Conservation (phyloP, 352 stramenopile species). For the Lagenidium sp. region DNA sequence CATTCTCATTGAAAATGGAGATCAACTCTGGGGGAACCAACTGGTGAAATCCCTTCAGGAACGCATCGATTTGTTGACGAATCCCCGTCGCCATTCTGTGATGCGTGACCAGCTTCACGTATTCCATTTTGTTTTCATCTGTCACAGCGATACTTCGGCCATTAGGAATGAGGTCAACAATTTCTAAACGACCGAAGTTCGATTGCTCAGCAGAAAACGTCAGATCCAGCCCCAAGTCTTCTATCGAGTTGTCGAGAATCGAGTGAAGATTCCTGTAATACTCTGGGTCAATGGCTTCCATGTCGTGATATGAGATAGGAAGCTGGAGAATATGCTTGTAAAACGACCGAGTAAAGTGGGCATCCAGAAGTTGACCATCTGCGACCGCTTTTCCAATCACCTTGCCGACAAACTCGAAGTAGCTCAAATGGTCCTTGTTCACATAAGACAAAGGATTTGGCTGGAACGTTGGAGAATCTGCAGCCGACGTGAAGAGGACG, state of each 20-base stretch:
- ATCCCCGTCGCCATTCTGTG: slow-evolving; percentile 99
- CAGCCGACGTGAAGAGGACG: slow-evolving; percentile 97
- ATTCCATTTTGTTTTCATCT: slow-evolving; percentile 93
- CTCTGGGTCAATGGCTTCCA: slow-evolving; percentile 98
- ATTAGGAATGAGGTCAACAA: slow-evolving; percentile 87
- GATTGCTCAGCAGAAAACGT: slow-evolving; percentile 90
- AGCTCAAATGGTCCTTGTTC: slow-evolving; percentile 98
- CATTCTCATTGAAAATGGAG: slow-evolving; percentile 92
- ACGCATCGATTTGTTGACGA: slow-evolving; percentile 88
- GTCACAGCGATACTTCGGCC: slow-evolving; percentile 83
- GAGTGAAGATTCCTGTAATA: slow-evolving; percentile 92
- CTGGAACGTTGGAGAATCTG: slow-evolving; percentile 98
- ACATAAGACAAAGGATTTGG: slow-evolving; percentile 98
- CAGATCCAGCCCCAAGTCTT: slow-evolving; percentile 83
- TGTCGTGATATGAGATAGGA: slow-evolving; percentile 96
- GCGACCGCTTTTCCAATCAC: slow-evolving; percentile 99
- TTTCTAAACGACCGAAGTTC: slow-evolving; percentile 84
- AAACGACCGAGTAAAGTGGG: slow-evolving; percentile 97
- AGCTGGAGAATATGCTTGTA: slow-evolving; percentile 99
- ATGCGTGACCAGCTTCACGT: slow-evolving; percentile 93
- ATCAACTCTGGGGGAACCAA: slow-evolving; percentile 87
- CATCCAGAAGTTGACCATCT: slow-evolving; percentile 97
- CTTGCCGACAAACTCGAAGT: slow-evolving; percentile 97
- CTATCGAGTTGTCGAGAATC: slow-evolving; percentile 83
- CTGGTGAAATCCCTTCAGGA: slow-evolving; percentile 89